phyloP scores from a whole-genome alignment of 73 alveolate genomes.

The Paramecium pentaurelia region DNA sequence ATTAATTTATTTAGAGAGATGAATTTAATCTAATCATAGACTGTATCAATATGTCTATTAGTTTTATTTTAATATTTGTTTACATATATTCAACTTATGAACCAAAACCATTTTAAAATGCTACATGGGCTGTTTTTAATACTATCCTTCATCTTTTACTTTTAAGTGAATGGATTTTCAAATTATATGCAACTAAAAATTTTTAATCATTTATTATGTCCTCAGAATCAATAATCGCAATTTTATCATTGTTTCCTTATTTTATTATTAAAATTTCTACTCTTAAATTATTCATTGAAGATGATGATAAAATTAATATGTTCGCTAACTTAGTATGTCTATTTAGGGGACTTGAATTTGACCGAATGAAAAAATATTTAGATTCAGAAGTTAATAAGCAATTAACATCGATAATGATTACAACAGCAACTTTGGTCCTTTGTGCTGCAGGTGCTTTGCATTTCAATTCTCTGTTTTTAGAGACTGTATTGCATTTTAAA shows the following conservation, averaged over 20 bases:
- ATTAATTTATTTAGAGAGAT: background rate
- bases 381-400: conserved; percentile 48
- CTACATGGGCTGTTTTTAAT: conserved; percentile 38
- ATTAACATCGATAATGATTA: background rate
- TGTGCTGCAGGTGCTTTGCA: conserved; percentile 56
- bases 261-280: background rate
- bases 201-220: background rate
- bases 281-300: background rate
- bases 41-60: background rate
- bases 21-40: background rate
- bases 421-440: conserved; percentile 41
- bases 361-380: background rate
- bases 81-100: conserved; percentile 27
- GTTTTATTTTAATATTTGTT: background rate
- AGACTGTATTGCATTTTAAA: background rate
- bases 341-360: conserved; percentile 24
- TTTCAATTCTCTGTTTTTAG: conserved; percentile 12
- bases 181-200: conserved; percentile 16
- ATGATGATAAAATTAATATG: background rate
- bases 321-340: background rate
- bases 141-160: background rate
- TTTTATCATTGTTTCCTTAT: conserved; percentile 33
- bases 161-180: conserved; percentile 41
- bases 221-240: conserved; percentile 39
- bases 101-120: background rate